Conservation (phyloP, 208 protist species). For the Crithidia acanthocephali region DNA sequence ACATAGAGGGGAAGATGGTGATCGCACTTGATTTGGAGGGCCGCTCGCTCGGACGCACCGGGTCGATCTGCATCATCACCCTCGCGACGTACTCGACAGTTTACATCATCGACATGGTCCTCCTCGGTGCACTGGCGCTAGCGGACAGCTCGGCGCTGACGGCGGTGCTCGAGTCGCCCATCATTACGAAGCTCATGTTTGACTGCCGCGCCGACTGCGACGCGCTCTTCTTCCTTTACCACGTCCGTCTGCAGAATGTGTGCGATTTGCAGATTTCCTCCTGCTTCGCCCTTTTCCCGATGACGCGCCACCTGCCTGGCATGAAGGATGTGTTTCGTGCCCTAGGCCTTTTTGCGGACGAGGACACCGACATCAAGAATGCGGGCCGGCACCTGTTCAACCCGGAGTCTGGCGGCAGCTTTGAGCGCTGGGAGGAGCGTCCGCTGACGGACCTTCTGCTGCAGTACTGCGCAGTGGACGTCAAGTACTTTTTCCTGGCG, state of each 20-base stretch:
- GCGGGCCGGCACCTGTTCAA: slow-evolving; percentile 53
- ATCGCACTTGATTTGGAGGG: slow-evolving; percentile 65
- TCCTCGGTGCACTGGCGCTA: slow-evolving; percentile 43
- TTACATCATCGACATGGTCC: slow-evolving; percentile 63
- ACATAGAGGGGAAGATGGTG: slow-evolving; percentile 25
- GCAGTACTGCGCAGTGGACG: slow-evolving; percentile 67
- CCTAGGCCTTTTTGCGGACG: slow-evolving; percentile 41
- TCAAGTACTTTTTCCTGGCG: slow-evolving; percentile 69
- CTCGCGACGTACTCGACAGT: slow-evolving; percentile 54
- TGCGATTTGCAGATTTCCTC: slow-evolving; percentile 60
- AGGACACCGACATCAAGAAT: slow-evolving; percentile 47
- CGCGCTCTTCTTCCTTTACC: slow-evolving; percentile 58
- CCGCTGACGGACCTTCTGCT: slow-evolving; percentile 52
- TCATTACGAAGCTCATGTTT: slow-evolving; percentile 69
- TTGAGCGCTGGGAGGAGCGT: slow-evolving; percentile 54
- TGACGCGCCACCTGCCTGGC: slow-evolving; percentile 38
- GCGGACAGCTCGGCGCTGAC: slow-evolving; percentile 18
- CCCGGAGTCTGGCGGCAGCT: slow-evolving; percentile 44
- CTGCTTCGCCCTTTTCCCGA: slow-evolving; percentile 38
- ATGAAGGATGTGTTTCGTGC: slow-evolving; percentile 56
- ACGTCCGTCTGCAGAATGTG: slow-evolving; percentile 48
- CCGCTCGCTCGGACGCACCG: slow-evolving; percentile 43
- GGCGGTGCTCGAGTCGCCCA: slow-evolving; percentile 39
- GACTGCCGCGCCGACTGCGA: slow-evolving; percentile 71
- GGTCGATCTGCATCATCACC: slow-evolving; percentile 65